Evolutionary conservation across 75 land plant genomes (phyloP), one percentile per base, ranked within the genome.

Genomic region (Chamaecyparis obtusa): DNA sequence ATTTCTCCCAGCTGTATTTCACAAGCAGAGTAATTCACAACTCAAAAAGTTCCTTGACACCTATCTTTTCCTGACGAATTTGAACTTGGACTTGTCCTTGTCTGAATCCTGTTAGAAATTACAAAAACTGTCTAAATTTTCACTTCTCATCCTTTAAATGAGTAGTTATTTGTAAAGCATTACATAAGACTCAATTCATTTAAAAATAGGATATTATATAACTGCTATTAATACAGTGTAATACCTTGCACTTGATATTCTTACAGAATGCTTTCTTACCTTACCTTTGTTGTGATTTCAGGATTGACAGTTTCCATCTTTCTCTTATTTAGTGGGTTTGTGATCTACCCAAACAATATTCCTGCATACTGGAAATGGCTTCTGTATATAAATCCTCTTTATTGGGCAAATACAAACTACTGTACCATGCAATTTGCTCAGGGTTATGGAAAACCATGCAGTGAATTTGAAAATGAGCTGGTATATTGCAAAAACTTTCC

Each of bases 311-410:
- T 89, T 35, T 87, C 90, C 14, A 48, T 89, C 80, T 44, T 64
- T 75, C 85, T 89, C 36, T 74, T 87, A 56, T 89, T 89, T 78
- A 86, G 87, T 87, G 90, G 90, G 44, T 87, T 89, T 49, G 85
- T 87, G 19, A 87, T 89, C 44, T 89, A 77, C 41, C 90, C 90
- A 72, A 87, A 54, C 56, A 86, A 78, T 35, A 54, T 86, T 49
- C 90, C 90, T 48, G 27, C 27, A 30, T 89, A 87, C 60, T 89
- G 90, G 90, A 89, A 87, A 87, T 89, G 90, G 90, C 87, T 89
- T 74, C 54, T 83, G n/a, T 83, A 86, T 32, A 78, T 83, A 30
- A 89, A 87, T 48, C 90, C 90, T 30, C 49, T 89, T 17, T 85
- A 76, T 76, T 89, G 88, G 90, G 90, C 87, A 43, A 89, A 89